Evolutionary conservation across 306 rosid species (phyloP), one percentile per base, ranked within the genome.

Genomic region (Glycine tomentella): DNA sequence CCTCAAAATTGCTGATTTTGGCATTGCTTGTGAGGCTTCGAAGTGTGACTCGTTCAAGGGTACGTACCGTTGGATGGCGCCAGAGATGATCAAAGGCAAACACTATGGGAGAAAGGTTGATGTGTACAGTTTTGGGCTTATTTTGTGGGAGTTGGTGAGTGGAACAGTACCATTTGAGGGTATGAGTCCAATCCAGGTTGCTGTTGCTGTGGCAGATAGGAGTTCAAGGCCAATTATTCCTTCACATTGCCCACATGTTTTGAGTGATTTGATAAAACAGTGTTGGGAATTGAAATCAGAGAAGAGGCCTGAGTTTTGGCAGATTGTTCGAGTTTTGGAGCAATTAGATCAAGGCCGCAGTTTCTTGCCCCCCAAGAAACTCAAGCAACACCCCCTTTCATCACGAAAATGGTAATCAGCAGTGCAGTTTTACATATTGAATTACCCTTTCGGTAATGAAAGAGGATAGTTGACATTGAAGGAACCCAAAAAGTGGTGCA

Each of bases 51-150:
- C 62, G 7, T 7, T 56, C 33, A 15, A 11, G 11, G 62, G 62
- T 7, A 56, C 62, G 0, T 56, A 56, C 3, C 62, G 62, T 7
- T 56, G 62, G 62, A 56, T 56, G 62, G 62, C 62, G 16, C 62
- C 62, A 16, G 62, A 56, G 33, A 56, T 56, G 62, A 16, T 56
- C 33, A 56, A 56, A 56, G 62, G 33, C 1, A 56, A 56, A 16
- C 1, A 33, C 3, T 7, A 56, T 56, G 62, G 62, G 11, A 56
- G 62, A 17, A 56, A 56, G 62, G 62, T 56, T 56, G 62, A 56
- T 56, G 62, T 56, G 62, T 56, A 56, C 10, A 56, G 62, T 56
- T 56, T 56, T 56, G 62, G 62, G 10, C 62, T 56, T 56, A 7
- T 56, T 16, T 56, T 56, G 33, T 56, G 62, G 62, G 62, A 56